Evolutionary conservation across 2,329 filamentous ascomycete species (phyloP).

Genomic region (Fusarium continuum): DNA sequence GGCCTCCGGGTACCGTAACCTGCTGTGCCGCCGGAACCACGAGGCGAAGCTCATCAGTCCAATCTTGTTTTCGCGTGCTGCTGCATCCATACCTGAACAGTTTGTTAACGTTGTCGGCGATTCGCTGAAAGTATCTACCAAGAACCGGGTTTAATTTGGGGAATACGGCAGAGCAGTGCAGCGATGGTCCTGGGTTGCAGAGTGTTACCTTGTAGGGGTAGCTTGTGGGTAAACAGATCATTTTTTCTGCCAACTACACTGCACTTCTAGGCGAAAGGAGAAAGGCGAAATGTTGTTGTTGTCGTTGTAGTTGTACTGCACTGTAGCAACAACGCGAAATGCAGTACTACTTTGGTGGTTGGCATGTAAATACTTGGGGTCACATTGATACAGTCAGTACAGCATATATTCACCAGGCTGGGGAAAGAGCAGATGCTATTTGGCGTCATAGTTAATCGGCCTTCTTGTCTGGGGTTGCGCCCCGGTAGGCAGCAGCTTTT

Average conservation of each 20-base stretch:
- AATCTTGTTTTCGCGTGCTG: slow-evolving; percentile 25
- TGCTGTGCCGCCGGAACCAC: slow-evolving; percentile 28
- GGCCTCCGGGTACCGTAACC: slow-evolving; percentile 34
- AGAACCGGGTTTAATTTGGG: slow-evolving; percentile 19
- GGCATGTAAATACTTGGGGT: slow-evolving; percentile 1
- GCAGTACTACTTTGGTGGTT: slow-evolving; percentile 20
- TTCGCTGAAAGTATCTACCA: slow-evolving; percentile 7
- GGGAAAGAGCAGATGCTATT: slow-evolving; percentile 9
- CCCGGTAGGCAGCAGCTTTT: slow-evolving; percentile 33
- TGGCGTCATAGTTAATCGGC: slow-evolving; percentile 20
- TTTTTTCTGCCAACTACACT: too few relatives aligned
- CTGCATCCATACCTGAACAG: not conserved
- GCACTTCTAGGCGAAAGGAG: too few relatives aligned
- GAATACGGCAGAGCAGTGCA: slow-evolving; percentile 13
- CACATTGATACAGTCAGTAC: not conserved
- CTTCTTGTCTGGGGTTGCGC: slow-evolving; percentile 32
- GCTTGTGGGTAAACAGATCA: not conserved
- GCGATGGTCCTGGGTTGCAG: slow-evolving; percentile 21
- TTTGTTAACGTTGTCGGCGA: slow-evolving; percentile 4
- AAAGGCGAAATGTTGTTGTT: not conserved
- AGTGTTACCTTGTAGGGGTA: slow-evolving; percentile 5
- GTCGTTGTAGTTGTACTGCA: not conserved
- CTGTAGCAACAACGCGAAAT: slow-evolving; percentile 7
- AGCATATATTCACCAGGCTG: slow-evolving; percentile 1
- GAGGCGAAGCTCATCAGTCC: slow-evolving; percentile 4